These are phyloP conservation scores for Neoarthrinium moseri DNA, from an alignment of 2,329 filamentous ascomycete genomes.

Conservation along the genomic window DNA sequence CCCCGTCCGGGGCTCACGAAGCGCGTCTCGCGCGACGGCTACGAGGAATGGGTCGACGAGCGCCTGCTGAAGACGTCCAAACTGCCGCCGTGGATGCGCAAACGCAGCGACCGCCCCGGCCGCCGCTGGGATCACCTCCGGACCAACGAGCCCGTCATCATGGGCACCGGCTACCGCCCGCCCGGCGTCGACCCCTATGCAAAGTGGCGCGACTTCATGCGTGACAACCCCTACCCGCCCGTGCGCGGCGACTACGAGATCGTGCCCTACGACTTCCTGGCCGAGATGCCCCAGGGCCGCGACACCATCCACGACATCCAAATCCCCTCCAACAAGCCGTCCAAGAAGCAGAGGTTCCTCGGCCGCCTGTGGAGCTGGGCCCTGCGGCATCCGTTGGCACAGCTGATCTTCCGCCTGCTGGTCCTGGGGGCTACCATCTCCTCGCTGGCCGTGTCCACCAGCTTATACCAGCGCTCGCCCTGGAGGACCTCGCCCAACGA, in stretches of 20 bases:
- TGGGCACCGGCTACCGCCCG: constrained; percentile 44
- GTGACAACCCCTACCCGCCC: constrained; percentile 51
- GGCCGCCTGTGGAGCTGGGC: background rate
- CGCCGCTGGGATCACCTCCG: constrained; percentile 61
- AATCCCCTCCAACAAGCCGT: background rate
- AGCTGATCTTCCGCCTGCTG: constrained; percentile 8
- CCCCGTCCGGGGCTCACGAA: constrained; percentile 18
- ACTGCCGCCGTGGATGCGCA: constrained; percentile 45
- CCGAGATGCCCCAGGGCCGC: constrained; percentile 16
- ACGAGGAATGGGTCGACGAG: constrained; percentile 32
- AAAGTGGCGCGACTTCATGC: constrained; percentile 53
- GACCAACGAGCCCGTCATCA: constrained; percentile 58
- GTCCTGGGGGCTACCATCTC: constrained; percentile 7
- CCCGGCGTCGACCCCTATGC: constrained; percentile 38
- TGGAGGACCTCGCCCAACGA: constrained; percentile 35
- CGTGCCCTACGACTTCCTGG: constrained; percentile 43
- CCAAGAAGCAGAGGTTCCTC: background rate
- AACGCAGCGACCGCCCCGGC: constrained; percentile 46
- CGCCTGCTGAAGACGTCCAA: constrained; percentile 29
- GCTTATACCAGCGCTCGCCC: constrained; percentile 57
- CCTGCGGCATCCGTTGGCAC: constrained; percentile 1
- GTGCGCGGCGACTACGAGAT: constrained; percentile 43
- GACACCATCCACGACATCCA: background rate
- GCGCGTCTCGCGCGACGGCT: constrained; percentile 31
- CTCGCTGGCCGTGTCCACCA: constrained; percentile 68